phyloP scores from a whole-genome alignment of 2,329 filamentous ascomycete genomes.

The Bimuria novae-zelandiae region DNA sequence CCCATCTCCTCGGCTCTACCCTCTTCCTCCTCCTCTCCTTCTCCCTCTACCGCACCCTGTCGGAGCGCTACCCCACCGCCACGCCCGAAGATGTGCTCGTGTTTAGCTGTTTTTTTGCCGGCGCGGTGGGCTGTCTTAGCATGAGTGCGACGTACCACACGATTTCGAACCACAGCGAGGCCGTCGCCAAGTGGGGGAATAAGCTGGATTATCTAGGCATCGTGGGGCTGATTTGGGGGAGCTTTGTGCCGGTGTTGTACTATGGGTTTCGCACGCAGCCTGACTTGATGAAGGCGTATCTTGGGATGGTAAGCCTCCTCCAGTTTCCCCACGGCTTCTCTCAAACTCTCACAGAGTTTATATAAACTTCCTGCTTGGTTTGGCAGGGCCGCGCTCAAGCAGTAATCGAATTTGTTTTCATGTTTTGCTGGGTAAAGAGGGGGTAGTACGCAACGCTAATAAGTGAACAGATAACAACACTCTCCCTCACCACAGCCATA shows the following conservation, averaged over 20 bases:
- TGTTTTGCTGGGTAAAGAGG: background rate
- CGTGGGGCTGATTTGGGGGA: constrained; percentile 86
- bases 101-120: constrained; percentile 46
- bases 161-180: constrained; percentile 80
- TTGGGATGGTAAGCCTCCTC: constrained; percentile 64
- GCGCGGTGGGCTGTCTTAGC: constrained; percentile 51
- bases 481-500: constrained; percentile 75
- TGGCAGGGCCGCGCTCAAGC: too few species aligned
- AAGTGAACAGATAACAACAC: constrained; percentile 67
- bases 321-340: background rate
- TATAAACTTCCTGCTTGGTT: too few species aligned
- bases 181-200: constrained; percentile 82
- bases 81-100: constrained; percentile 42
- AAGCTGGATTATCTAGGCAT: constrained; percentile 96
- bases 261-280: constrained; percentile 65
- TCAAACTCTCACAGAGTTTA: too few species aligned
- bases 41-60: constrained; percentile 29
- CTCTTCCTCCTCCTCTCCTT: constrained; percentile 25
- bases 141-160: constrained; percentile 76
- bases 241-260: constrained; percentile 80
- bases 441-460: background rate
- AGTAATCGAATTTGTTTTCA: too few species aligned
- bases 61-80: constrained; percentile 41
- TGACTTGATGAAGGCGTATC: constrained; percentile 69
- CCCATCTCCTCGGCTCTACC: constrained; percentile 60